Base-by-base conservation (phyloP, 2,329 filamentous ascomycete species). In the Coniochaeta ligniaria region DNA sequence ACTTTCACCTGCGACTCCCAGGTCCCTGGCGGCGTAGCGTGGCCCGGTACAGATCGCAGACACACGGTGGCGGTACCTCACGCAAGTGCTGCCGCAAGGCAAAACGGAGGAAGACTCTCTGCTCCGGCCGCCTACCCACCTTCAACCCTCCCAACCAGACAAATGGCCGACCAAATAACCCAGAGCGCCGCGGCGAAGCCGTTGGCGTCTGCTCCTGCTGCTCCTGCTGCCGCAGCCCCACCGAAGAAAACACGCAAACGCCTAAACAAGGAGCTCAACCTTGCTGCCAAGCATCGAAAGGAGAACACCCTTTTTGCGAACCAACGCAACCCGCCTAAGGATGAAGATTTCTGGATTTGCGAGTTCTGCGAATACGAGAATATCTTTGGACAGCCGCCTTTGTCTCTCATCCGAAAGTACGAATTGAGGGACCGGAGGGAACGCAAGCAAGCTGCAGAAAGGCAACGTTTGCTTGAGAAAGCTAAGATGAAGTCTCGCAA, bases 281-380 rank as follows among this genome's bases (percentile, higher is more conserved):
- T 86, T 63, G 91, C 92, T 61, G 93, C 92, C 28, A 86, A 86
- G 26, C 86, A 92, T 65, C 89, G 95, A 7, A 88, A 89, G 62
- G 83, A 22, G 8, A 20, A 47, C 20, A 47, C 43, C 8, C 14
- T 90, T n/a, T 57, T 12, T 65, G 83, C 85, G 60, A 96, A 95
- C 72, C 85, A 85, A 63, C 86, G 90, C 67, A 87, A 90, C 68
- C 89, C 90, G 1, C 89, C 90, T 1, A 76, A 77, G 35, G 66
- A 67, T 1, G 89, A 91, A 65, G 91, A 96, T 63, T 83, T 92
- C 58, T 98, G 93, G 91, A 92, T 98, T 55, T 99, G 95, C 75
- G 91, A 97, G 70, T 98, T 98, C 72, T 99, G 95, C 78, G 95
- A 99, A 74, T 99, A 97, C 71, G 94, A 98, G 75, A 86, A 86